Evolutionary conservation across 108 stramenopile genomes (phyloP).

Genomic region (Nannochloropsis salina): DNA sequence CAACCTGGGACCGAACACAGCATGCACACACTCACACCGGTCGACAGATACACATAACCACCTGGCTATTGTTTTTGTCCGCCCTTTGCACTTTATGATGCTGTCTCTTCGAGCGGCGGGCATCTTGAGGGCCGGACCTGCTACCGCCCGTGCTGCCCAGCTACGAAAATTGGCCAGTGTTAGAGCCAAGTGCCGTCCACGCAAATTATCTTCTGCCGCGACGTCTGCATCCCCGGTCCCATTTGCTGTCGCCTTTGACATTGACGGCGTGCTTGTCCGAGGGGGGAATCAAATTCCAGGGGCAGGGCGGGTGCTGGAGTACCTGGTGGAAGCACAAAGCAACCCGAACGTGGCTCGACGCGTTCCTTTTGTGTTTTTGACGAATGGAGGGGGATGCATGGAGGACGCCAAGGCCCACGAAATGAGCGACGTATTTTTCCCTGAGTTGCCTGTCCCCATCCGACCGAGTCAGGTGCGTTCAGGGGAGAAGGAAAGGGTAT

Average conservation of each 20-base stretch:
- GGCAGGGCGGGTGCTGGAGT: neutral
- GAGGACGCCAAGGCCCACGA: neutral
- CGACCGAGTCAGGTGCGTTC: neutral
- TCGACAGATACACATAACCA: too few species aligned
- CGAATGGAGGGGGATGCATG: neutral
- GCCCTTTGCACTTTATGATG: too few species aligned
- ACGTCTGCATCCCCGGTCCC: neutral
- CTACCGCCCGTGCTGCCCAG: too few species aligned
- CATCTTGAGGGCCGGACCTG: too few species aligned
- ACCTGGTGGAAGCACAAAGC: neutral
- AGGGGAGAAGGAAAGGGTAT: neutral
- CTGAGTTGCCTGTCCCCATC: neutral
- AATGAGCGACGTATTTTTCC: slow-evolving; percentile 17
- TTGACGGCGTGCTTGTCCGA: neutral
- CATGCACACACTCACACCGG: too few species aligned
- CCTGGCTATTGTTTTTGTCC: too few species aligned
- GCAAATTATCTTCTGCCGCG: neutral
- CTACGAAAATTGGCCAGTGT: too few species aligned
- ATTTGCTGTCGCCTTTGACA: neutral
- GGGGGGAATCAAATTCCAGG: neutral
- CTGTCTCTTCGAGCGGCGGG: too few species aligned
- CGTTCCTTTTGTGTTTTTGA: neutral
- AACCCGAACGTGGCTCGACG: neutral
- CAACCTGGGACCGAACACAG: too few species aligned
- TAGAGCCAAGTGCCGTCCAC: too few species aligned